Evolutionary conservation across 352 stramenopile genomes (phyloP), one percentile per base, ranked within the genome.

Genomic region (Blastocystis sp.): DNA sequence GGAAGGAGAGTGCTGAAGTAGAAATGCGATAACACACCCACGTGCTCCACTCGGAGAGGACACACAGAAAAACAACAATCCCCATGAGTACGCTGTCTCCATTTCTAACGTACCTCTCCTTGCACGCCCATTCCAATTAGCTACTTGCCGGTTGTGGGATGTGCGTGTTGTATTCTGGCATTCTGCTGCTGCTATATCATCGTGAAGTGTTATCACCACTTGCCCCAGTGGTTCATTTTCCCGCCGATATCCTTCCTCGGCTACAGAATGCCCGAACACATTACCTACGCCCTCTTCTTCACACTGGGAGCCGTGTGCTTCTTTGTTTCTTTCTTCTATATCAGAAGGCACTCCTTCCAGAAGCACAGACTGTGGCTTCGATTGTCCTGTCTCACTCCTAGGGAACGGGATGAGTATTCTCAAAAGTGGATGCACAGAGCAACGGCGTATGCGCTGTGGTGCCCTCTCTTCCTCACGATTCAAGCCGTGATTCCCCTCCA

Each of bases 401-500:
- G 79, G 26, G 26, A 65, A 26, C 33, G 26, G 19, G 55, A 65
- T 60, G 33, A 26, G 2, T 79, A 50, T n/a, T 62, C n/a, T 13
- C n/a, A 33, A 12, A 89, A 79, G 31, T 89, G 62, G 63, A 29
- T 89, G 21, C 51, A 24, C n/a, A 31, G 37, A 26, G 79, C 79
- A 65, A 39, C 41, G 9, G 51, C 65, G 24, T 29, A 79, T 1
- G 55, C 63, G 24, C 29, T 66, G 16, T 21, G 33, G 29, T 78
- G 79, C 41, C 79, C 79, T 59, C 31, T 79, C 61, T 89, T 80
- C 50, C 66, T 89, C 12, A 65, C 79, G 33, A 60, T 89, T 70
- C 79, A 89, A 60, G 79, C 79, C 6, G 65, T 89, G 26, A 80
- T 89, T 45, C 79, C 79, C 29, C 66, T 89, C 35, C 79, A 89